Evolutionary conservation across 2,329 filamentous ascomycete species (phyloP), one percentile per base, ranked within the genome.

Genomic region (Paecilomyces niveus): DNA sequence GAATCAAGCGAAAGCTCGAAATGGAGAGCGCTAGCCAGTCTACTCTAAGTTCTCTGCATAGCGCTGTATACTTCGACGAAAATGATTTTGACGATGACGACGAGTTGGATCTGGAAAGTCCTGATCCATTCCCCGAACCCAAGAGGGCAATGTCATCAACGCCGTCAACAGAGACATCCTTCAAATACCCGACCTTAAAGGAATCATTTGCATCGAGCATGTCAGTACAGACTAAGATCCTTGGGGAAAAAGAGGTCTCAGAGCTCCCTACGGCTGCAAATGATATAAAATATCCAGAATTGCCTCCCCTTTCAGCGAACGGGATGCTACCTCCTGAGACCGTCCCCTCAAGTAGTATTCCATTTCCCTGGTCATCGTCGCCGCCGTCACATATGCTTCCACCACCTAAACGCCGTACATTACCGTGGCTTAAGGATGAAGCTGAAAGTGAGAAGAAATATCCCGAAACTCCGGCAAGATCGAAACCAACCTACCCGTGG

Each of bases 41-140:
- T 5, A 64, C 67, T 5, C 62, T 81, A 57, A 72, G 72, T 1
- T 75, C 74, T 13, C 70, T 81, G 18, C 78, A 80, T 63, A 74
- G 70, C 54, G 73, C 72, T 3, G 82, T 89, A 9, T 84, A 82
- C 60, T 89, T 92, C 62, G 84, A 86, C 60, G 89, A 92, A 62
- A 87, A 93, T 65, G 92, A 96, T 68, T 94, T 96, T 64, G 90
- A 91, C 66, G 89, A 93, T 69, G 92, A 96, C 65, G 82, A 87
- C 21, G 84, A 91, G 57, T 78, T 96, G 24, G 89, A 90, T 61
- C 65, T 71, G 15, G 69, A 70, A 58, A 68, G 64, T 56, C 74
- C 65, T 5, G 72, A 68, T 57, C 70, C 67, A 22, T 66, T 67
- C 45, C 64, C 63, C 24, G 65, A 66, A 10, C 67, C 66, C 50